Base-by-base conservation (phyloP, 2,329 filamentous ascomycete species). In the Fusarium annulatum region DNA sequence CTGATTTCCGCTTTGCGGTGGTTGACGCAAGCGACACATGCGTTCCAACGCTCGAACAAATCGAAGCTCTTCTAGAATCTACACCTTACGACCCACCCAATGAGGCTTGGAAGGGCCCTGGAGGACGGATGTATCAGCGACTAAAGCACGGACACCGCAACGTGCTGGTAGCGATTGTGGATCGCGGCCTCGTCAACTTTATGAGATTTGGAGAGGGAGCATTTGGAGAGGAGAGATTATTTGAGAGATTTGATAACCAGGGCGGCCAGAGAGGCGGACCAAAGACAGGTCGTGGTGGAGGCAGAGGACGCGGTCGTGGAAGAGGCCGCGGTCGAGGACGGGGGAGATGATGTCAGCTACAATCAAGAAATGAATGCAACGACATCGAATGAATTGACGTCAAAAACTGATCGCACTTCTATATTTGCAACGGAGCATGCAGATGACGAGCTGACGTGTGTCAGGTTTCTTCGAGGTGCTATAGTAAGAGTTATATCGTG, bases 121-220 rank as follows among this genome's bases (percentile, higher is more conserved):
- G 79, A 77, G 89, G 79, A 77, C 85, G 80, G 79, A 82, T 95
- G 73, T 96, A 97, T 79, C 89, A 92, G 78, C 90, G 93, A 67
- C 84, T 98, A 72, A 96, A 95, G 82, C 91, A 97, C 78, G 96
- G 95, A 4, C 91, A 92, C 80, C 89, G 94, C 73, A 96, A 94
- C 81, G 93, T 96, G 38, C 86, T 98, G 39, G 81, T 99, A 30
- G 96, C 95, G 0, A 89, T 98, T 5, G 95, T 98, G 39, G 96
- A 98, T 80, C 89, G 94, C 71, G 96, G 96, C 0, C 88, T 98
- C 28, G 92, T 95, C 51, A 98, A 96, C 81, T 98, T 96, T 80
- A 86, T 98, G 78, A 86, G 93, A 30, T 87, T 98, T 66, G 90
- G 89, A 3, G 95, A 98, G 84, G 91, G 91, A 16, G 92, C 91